phyloP scores from a whole-genome alignment of 345 rosid genomes.

The Citrus maxima region DNA sequence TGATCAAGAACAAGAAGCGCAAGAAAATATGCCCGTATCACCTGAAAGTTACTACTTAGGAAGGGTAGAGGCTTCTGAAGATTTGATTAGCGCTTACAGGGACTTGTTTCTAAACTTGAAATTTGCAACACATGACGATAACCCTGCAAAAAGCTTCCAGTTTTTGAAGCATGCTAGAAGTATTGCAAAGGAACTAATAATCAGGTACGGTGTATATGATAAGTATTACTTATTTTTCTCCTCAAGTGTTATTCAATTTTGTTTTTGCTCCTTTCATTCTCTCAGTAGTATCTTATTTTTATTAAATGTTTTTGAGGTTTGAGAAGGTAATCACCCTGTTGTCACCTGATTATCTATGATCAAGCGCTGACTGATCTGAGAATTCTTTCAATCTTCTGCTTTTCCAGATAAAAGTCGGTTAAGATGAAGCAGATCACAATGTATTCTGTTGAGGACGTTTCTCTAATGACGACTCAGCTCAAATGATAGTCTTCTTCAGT shows the following conservation, averaged over 20 bases:
- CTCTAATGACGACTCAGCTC: not conserved
- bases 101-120: constrained; percentile 46
- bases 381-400: not conserved
- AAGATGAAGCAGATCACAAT: not conserved
- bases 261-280: not conserved
- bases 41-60: constrained; percentile 1
- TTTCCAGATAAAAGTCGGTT: not conserved
- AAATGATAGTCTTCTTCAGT: not conserved
- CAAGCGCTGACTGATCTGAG: not conserved
- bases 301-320: not conserved
- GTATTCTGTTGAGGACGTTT: not conserved
- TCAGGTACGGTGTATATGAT: constrained; percentile 8
- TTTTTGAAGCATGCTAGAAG: constrained; percentile 42
- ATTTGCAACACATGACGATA: constrained; percentile 33
- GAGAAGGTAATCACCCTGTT: too few relatives aligned
- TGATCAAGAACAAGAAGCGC: constrained; percentile 19
- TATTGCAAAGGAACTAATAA: constrained; percentile 39
- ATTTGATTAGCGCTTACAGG: constrained; percentile 25
- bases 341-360: not conserved
- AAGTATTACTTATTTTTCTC: not conserved
- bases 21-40: constrained; percentile 14
- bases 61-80: constrained; percentile 23
- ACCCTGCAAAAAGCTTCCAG: constrained; percentile 33
- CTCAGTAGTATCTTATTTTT: not conserved
- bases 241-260: not conserved